Base-by-base conservation (phyloP, 176 grass and related monocot species). In the Metroxylon sagu region DNA sequence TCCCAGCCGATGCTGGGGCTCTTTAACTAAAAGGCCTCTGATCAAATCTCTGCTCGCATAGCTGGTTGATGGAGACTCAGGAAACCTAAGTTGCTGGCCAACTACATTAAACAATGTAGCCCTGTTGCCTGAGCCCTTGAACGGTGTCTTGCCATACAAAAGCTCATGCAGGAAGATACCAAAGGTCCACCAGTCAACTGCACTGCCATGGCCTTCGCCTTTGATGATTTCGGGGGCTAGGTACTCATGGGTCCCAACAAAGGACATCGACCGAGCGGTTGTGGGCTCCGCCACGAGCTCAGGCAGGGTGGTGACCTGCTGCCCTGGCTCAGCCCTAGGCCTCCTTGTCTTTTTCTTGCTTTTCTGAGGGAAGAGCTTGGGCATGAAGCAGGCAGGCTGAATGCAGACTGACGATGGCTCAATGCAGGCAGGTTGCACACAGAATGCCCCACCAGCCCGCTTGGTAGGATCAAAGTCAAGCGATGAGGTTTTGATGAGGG, bases 141-240 rank as follows among this genome's bases (percentile, higher is more conserved):
- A 87, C 14, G 85, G 85, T 50, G 85, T 87, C 85, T 53, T 83
- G 57, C 85, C 79, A 64, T 79, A 83, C 79, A 83, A 72, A 53
- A 87, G 79, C 76, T 87, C 85, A 29, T 87, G 85, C 62, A 87
- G 63, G 58, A 87, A 87, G n/a, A 87, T 26, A 6, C 85, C 85
- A 49, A 87, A 83, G 19, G 85, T 87, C 85, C 85, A 87, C 85
- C 85, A 87, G 67, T 87, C 85, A 61, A 87, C 85, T 49, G 79
- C 85, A 49, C 85, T 87, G 58, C 85, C 85, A 29, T 87, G 85
- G 57, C 79, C 85, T n/a, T 87, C 85, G 1, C 84, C 84, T 79
- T 82, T 86, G 65, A 86, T 86, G 65, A 86, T 86, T 75, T 86
- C 84, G 8, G 84, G 84, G 6, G 84, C 84, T 0, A 86, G 70